phyloP scores from a whole-genome alignment of 2,329 filamentous ascomycete species.

The Aspergillus sp. region DNA sequence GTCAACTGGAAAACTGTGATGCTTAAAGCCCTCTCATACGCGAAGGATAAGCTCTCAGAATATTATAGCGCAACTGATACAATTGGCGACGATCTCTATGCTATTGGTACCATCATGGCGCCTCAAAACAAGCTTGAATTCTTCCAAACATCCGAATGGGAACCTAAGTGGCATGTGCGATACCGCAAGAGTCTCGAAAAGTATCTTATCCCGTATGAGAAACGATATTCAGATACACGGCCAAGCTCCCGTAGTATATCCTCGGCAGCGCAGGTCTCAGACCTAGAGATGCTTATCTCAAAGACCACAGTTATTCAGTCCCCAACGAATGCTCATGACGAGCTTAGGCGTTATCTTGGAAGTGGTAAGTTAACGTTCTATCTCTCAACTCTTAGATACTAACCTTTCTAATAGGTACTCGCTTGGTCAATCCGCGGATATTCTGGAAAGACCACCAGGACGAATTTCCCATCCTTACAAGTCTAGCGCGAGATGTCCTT shows the following conservation, averaged over 20 bases:
- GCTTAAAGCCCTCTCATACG: slow-evolving; percentile 3
- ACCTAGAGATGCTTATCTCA: neutral
- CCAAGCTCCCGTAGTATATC: no score
- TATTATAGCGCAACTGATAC: slow-evolving; percentile 15
- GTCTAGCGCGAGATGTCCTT: neutral
- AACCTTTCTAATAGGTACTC: neutral
- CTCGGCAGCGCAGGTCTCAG: neutral
- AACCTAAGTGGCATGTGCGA: neutral
- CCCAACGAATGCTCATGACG: neutral
- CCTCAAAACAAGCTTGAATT: slow-evolving; percentile 16
- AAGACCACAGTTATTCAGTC: neutral
- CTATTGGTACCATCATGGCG: neutral
- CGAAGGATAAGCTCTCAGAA: slow-evolving; percentile 8
- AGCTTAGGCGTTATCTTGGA: neutral
- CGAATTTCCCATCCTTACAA: neutral
- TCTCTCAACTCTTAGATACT: neutral
- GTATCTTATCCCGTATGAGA: neutral
- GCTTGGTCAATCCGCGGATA: neutral
- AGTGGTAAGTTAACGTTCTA: neutral
- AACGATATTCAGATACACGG: neutral
- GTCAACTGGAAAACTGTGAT: slow-evolving; percentile 15
- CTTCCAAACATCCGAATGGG: slow-evolving; percentile 4
- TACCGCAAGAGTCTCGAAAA: neutral
- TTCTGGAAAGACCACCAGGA: neutral
- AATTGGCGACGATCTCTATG: slow-evolving; percentile 1